Base-by-base conservation (phyloP, 208 protist species). In the Leishmania tarentolae region DNA sequence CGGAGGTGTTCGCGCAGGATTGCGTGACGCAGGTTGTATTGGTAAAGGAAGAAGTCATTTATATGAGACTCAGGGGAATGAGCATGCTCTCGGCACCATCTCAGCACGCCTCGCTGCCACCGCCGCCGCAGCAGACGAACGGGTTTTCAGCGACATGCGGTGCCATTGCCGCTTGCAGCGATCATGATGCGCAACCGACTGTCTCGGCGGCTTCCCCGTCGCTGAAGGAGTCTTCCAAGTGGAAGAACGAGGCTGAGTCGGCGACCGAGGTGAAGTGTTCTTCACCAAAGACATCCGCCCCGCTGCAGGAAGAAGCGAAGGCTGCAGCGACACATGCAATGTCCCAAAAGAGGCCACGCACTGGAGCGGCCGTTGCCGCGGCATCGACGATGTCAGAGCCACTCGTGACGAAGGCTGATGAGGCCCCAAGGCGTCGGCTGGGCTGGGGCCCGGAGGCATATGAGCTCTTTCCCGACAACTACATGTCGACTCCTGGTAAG, bases 1-100 rank as follows among this genome's bases (percentile, higher is more conserved):
- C 90, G 40, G 91, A 97, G 81, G 79, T 97, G 21, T 97, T 97
- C 74, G 85, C 92, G 3, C 87, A 93, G 56, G 94, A 97, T 79
- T 71, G 92, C 8, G 92, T 97, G 53, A 86, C 76, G 2, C 85
- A 92, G 71, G 91, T 94, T 61, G 82, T 94, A 6, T 40, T 85
- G 28, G 86, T 97, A n/a, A 83, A 87, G 47, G 88, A 95, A 71
- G 94, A 97, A 78, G 83, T 94, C 0, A 72, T 97, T 4, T 93
- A 85, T 78, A 94, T 97, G 94, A 83, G 83, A 35, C 75, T 96
- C 31, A 72, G 69, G n/a, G 31, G 66, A 19, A 46, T 52, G 13
- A 11, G 57, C 76, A 44, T 79, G 42, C 70, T 69, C 66, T 28
- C 84, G 53, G 66, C 75, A 53, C 63, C 47, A 13, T 59, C 80